phyloP scores from a whole-genome alignment of 805 yeast species.

The Kazachstania viticola region DNA sequence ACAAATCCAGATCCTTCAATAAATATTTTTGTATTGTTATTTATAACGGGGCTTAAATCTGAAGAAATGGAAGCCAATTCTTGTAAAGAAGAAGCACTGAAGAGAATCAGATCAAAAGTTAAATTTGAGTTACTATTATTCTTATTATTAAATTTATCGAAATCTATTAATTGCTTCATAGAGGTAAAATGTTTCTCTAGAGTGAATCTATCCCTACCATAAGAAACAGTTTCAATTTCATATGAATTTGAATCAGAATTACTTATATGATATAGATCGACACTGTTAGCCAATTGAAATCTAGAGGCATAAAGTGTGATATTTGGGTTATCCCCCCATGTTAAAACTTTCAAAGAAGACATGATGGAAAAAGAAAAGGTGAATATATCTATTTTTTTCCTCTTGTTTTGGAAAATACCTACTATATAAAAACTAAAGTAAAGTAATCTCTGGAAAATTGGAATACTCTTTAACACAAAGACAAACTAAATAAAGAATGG shows the following conservation, averaged over 20 bases:
- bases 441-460: no score
- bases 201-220: constrained; percentile 19
- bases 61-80: constrained; percentile 35
- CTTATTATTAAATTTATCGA: no score
- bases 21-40: constrained; percentile 39
- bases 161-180: constrained; percentile 8
- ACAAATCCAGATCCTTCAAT: constrained; percentile 64
- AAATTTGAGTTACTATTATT: constrained; percentile 3
- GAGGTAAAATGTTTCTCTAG: constrained; percentile 21
- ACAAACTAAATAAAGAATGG: no score
- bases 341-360: constrained; percentile 20
- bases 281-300: constrained; percentile 26
- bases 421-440: no score
- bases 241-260: constrained; percentile 14
- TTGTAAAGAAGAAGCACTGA: constrained; percentile 40
- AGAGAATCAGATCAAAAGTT: constrained; percentile 34
- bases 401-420: no score
- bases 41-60: constrained; percentile 29
- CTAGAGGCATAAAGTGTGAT: constrained; percentile 23
- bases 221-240: constrained; percentile 17
- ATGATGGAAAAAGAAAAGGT: no score
- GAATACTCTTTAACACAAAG: no score
- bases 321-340: constrained; percentile 23
- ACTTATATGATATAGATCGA: constrained; percentile 24
- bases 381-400: no score